A percentile compares a stretch with the other conserved stretches of the same genome.
Evolutionary conservation across 2,329 filamentous ascomycete genomes (phyloP).

Genomic region (Biscogniauxia marginata): DNA sequence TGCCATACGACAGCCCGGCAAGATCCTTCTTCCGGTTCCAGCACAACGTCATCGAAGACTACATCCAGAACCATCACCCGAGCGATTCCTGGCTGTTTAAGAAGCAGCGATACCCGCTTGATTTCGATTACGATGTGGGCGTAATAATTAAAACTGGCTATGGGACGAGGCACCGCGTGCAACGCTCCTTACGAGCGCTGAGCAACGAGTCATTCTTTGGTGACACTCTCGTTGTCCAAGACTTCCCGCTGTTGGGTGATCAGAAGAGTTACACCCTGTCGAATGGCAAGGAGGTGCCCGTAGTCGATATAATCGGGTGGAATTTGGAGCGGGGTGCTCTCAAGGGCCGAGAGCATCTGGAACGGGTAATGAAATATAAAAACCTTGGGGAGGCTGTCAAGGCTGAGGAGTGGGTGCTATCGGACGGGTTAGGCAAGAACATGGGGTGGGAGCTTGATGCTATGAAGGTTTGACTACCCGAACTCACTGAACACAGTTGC

Average conservation of each 20-base stretch:
- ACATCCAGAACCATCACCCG: constrained; percentile 29
- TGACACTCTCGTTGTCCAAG: constrained; percentile 49
- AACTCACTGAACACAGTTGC: background rate
- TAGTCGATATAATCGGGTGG: constrained; percentile 35
- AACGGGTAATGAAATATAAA: constrained; percentile 32
- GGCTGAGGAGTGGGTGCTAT: constrained; percentile 33
- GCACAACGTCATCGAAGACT: constrained; percentile 27
- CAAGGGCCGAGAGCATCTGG: constrained; percentile 26
- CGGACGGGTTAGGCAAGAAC: constrained; percentile 31
- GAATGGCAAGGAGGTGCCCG: constrained; percentile 28
- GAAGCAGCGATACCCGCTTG: constrained; percentile 41
- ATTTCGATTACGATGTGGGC: constrained; percentile 46
- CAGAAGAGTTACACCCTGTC: constrained; percentile 23
- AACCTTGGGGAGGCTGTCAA: constrained; percentile 33
- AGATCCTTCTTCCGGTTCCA: constrained; percentile 33
- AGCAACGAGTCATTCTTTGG: constrained; percentile 39
- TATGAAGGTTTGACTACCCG: constrained; percentile 32
- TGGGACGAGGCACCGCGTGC: constrained; percentile 49
- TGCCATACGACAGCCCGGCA: constrained; percentile 29
- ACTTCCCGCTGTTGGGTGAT: constrained; percentile 40
- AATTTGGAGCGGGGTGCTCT: constrained; percentile 30
- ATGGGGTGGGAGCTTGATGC: constrained; percentile 37
- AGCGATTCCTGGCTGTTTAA: constrained; percentile 44
- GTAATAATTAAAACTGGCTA: constrained; percentile 57
- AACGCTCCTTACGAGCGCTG: constrained; percentile 47